Evolutionary conservation across 371 early-diverging fungal genomes (phyloP).

Genomic region (Mucor irregularis): DNA sequence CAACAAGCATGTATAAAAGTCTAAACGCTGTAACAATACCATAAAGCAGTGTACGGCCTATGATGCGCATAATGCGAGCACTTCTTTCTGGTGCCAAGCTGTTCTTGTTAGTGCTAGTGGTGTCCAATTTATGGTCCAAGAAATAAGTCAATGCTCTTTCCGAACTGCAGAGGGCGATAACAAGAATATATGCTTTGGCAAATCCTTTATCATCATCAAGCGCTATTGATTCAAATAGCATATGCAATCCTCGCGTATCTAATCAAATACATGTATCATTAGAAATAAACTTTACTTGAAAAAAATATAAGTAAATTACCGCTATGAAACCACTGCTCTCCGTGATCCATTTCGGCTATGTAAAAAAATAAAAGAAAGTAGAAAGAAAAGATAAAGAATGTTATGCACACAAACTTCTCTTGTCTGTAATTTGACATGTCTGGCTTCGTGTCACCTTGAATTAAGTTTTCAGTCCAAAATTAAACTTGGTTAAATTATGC

Average conservation of each 20-base stretch:
- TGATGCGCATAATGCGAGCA: not conserved
- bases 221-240: conserved; percentile 32
- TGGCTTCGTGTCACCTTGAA: too few species aligned
- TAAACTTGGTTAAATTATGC: too few species aligned
- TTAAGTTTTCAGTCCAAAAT: too few species aligned
- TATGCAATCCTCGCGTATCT: conserved; percentile 31
- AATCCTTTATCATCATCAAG: conserved; percentile 16
- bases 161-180: conserved; percentile 28
- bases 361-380: not conserved
- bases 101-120: not conserved
- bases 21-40: conserved; percentile 30
- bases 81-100: not conserved
- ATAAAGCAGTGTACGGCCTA: conserved; percentile 23
- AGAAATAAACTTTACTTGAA: too few species aligned
- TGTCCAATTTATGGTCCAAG: conserved; percentile 12
- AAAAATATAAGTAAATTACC: conserved; percentile 10
- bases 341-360: conserved; percentile 12
- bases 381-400: not conserved
- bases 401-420: not conserved
- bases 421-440: too few species aligned
- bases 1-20: conserved; percentile 39
- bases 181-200: conserved; percentile 25
- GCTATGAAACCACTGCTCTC: conserved; percentile 31
- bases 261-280: too few species aligned
- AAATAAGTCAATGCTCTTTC: conserved; percentile 29